Base-by-base conservation (phyloP, 495 filamentous ascomycete species). In the Coniosporium apollinis region DNA sequence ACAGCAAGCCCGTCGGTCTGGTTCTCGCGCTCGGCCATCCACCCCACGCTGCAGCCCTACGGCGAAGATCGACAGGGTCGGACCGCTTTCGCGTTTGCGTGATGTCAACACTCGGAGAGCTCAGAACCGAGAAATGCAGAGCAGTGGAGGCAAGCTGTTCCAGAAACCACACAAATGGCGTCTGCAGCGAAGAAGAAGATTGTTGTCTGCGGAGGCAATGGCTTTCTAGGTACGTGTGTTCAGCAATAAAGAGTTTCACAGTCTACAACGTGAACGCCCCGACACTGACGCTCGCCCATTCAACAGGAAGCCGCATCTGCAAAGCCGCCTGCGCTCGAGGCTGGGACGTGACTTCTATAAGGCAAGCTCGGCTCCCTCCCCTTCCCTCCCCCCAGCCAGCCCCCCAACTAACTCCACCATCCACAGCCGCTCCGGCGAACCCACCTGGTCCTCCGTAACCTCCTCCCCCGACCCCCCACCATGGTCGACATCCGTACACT, bases 131-230 rank as follows among this genome's bases (percentile, higher is more conserved):
- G n/a, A n/a, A n/a, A n/a, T n/a, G n/a, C n/a, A n/a, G n/a, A n/a
- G n/a, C n/a, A n/a, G n/a, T n/a, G n/a, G n/a, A n/a, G n/a, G n/a
- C n/a, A n/a, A n/a, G n/a, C n/a, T n/a, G n/a, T n/a, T n/a, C n/a
- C n/a, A n/a, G n/a, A n/a, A n/a, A n/a, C n/a, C n/a, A 15, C 35
- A 19, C 25, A 16, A 11, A 41, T 33, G 22, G 67, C 67, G 59
- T 51, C 65, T 11, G 45, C 67, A 42, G 56, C 42, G 20, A 61
- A 62, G 32, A 89, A 79, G 60, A 70, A 68, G 49, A 58, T 97
- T 10, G 72, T 96, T 25, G 85, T 97, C 32, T 87, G 79, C 33
- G 89, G 89, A 35, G 89, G 89, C 35, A 94, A 76, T 50, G 89
- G 89, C n/a, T 97, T 97, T 52, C 57, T 97, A 28, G 77, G 76